phyloP scores from a whole-genome alignment of 1,284 basidiomycete species.

The Peniophora sp. region DNA sequence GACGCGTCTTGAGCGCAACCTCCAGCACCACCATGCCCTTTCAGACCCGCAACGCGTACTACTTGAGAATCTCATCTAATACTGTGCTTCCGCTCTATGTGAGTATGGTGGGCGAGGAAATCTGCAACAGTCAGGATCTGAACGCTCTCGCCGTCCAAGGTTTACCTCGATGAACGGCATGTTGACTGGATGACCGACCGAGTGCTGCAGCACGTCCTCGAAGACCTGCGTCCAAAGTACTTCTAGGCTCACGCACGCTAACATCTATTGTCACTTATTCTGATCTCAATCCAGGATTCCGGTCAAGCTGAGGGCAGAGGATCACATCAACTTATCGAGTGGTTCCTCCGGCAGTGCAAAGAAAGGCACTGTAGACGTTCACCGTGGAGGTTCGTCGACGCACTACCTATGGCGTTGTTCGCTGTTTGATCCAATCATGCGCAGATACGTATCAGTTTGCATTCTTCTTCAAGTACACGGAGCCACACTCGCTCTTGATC shows the following conservation, averaged over 20 bases:
- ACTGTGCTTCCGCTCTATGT: constrained; percentile 68
- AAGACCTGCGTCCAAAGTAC: constrained; percentile 63
- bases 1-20: too few species aligned
- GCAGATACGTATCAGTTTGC: constrained; percentile 74
- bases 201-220: constrained; percentile 61
- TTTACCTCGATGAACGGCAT: constrained; percentile 76
- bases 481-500: constrained; percentile 65
- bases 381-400: constrained; percentile 56
- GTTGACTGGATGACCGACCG: constrained; percentile 73
- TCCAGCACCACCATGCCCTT: constrained; percentile 29
- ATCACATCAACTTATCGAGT: constrained; percentile 34
- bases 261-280: not conserved
- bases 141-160: constrained; percentile 24
- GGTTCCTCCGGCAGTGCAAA: constrained; percentile 35
- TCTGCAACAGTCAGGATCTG: not conserved
- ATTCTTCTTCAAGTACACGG: constrained; percentile 71
- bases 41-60: constrained; percentile 59
- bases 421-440: constrained; percentile 5
- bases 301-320: constrained; percentile 57
- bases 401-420: not conserved
- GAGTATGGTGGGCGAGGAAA: constrained; percentile 15
- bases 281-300: constrained; percentile 39
- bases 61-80: constrained; percentile 59
- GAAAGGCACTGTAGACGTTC: constrained; percentile 60
- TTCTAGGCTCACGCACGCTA: not conserved